Conservation (phyloP, 768 basidiomycete genomes). For the Lepiota venenata region DNA sequence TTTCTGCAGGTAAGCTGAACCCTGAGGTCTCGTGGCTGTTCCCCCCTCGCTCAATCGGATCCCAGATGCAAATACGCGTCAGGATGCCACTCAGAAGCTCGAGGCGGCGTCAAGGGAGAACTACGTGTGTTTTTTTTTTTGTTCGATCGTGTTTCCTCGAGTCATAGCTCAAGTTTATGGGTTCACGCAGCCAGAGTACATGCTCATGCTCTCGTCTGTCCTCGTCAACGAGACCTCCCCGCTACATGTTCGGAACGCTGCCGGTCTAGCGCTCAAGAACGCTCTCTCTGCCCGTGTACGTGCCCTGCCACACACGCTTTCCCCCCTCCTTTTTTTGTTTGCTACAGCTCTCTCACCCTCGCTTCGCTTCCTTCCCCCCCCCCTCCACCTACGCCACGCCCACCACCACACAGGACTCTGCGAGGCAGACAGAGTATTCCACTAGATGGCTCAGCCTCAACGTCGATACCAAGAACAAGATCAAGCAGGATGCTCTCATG, state of each 20-base stretch:
- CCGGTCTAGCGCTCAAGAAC: slow-evolving; percentile 96
- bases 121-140: slow-evolving; percentile 61
- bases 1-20: slow-evolving; percentile 73
- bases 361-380: slow-evolving; percentile 30
- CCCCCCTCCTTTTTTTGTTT: slow-evolving; percentile 18
- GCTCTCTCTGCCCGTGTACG: slow-evolving; percentile 86
- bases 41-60: slow-evolving; percentile 25
- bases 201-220: slow-evolving; percentile 84
- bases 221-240: slow-evolving; percentile 72
- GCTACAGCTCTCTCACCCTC: no score
- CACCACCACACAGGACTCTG: slow-evolving; percentile 50
- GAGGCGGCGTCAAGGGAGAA: slow-evolving; percentile 84
- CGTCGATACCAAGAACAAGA: slow-evolving; percentile 63
- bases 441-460: slow-evolving; percentile 82
- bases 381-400: slow-evolving; percentile 14
- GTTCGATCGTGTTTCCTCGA: slow-evolving; percentile 7
- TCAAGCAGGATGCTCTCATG: slow-evolving; percentile 85
- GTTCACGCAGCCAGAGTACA: slow-evolving; percentile 75
- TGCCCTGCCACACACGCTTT: slow-evolving; percentile 21
- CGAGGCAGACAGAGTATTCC: slow-evolving; percentile 72
- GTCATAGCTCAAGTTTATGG: slow-evolving; percentile 17
- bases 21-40: slow-evolving; percentile 14
- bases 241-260: slow-evolving; percentile 86
- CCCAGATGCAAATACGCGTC: slow-evolving; percentile 85
- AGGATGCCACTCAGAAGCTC: slow-evolving; percentile 87